Evolutionary conservation across 208 protist species (phyloP), one percentile per base, ranked within the genome.

Genomic region (Borovskyia barvae): DNA sequence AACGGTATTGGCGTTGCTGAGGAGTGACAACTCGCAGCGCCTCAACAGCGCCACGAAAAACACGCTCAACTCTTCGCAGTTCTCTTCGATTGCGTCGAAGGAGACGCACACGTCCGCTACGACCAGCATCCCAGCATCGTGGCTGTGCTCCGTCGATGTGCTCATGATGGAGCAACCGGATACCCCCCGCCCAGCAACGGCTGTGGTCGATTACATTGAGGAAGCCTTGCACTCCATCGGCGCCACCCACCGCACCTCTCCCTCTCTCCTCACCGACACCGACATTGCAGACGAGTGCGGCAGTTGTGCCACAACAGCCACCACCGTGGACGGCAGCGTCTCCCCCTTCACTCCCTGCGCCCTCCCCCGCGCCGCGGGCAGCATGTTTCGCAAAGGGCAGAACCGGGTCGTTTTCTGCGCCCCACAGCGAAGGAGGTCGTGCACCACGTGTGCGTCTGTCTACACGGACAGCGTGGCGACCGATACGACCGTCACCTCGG

Each of bases 261-360:
- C 41, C 15, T 54, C 51, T 9, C 26, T 67, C 33, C 22, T 60
- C 5, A 67, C 61, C 0, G 61, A 67, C 51, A 54, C 33, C 9
- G 51, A 67, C 53, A 60, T 67, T n/a, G 51, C 32, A 1, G 61
- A 67, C 30, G 61, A 67, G 46, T 60, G 61, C 7, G 2, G 9
- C 5, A 59, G 42, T 8, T 3, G 17, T 45, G 30, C 35, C 6
- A 26, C 2, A 8, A 59, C 26, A 17, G 40, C 19, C 29, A 28
- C 12, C 48, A 26, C 30, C 2, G 33, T 15, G 14, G 60, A 58
- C 19, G 32, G 50, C 12, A 55, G 50, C 17, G 32, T 43, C 14
- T 43, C 32, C 20, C 6, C 3, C 12, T 39, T 36, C 28, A 30
- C 15, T 39, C 35, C 20, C 14, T 17, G 19, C 35, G 14, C 32